These are phyloP conservation scores for Xylaria cubensis DNA, from an alignment of 495 filamentous ascomycete species.

Conservation along the genomic window DNA sequence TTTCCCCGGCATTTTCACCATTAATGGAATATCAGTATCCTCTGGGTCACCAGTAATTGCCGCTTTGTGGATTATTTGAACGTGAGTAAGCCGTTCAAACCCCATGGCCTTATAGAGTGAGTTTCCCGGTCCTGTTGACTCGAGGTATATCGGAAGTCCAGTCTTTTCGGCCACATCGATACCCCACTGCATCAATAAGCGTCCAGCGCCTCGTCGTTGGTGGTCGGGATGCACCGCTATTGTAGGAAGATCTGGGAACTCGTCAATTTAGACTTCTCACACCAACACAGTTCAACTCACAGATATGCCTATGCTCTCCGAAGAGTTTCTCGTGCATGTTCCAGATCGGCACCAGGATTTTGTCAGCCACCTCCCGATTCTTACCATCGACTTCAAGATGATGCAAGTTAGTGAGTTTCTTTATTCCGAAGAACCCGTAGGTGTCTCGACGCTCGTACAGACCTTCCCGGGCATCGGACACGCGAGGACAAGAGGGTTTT, in stretches of 20 bases:
- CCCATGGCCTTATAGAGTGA: conserved; percentile 42
- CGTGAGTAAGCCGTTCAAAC: conserved; percentile 33
- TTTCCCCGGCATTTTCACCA: conserved; percentile 31
- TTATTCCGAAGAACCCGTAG: neutral
- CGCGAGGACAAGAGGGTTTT: neutral
- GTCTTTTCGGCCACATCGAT: conserved; percentile 49
- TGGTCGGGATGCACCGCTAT: conserved; percentile 46
- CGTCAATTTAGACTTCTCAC: neutral
- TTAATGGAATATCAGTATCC: conserved; percentile 32
- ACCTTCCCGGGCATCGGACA: neutral
- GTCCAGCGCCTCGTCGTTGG: conserved; percentile 47
- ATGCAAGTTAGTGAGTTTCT: neutral
- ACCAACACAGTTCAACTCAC: conserved; percentile 35
- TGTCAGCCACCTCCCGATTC: conserved; percentile 40
- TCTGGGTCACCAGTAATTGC: conserved; percentile 28
- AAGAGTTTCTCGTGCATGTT: conserved; percentile 42
- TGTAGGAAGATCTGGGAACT: conserved; percentile 39
- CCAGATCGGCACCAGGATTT: conserved; percentile 38
- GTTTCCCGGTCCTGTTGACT: conserved; percentile 50
- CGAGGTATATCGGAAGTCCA: conserved; percentile 48
- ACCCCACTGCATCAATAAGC: conserved; percentile 53
- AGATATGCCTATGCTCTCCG: conserved; percentile 38
- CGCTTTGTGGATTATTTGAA: conserved; percentile 33
- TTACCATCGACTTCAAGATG: conserved; percentile 33
- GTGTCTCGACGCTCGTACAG: neutral